A percentile compares a stretch with the other conserved stretches of the same genome.
These are phyloP conservation scores for Tylopilus orsonianus DNA, from an alignment of 1,284 basidiomycete species.

Conservation along the genomic window DNA sequence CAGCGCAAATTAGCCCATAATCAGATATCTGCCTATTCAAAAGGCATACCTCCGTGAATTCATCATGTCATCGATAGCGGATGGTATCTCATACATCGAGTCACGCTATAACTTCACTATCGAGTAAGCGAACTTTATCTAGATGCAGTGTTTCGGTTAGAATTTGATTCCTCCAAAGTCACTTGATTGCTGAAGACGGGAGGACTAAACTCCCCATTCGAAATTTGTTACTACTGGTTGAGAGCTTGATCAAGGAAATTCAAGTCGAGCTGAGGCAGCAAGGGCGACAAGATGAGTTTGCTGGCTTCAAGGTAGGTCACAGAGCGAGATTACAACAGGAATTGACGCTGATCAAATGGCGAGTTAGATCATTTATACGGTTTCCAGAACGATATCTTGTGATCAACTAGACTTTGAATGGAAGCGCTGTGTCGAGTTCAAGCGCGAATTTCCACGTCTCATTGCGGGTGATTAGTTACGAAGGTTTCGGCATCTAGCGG, in stretches of 20 bases:
- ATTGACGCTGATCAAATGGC: slow-evolving; percentile 1
- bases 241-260: slow-evolving; percentile 52
- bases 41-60: slow-evolving; percentile 15
- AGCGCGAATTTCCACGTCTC: slow-evolving; percentile 71
- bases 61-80: slow-evolving; percentile 56
- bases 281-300: slow-evolving; percentile 58
- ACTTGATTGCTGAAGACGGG: slow-evolving; percentile 56
- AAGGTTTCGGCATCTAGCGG: no score
- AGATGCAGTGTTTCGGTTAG: not conserved
- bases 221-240: slow-evolving; percentile 58
- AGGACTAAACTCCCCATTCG: slow-evolving; percentile 55
- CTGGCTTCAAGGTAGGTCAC: slow-evolving; percentile 54
- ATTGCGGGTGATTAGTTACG: slow-evolving; percentile 52
- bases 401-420: slow-evolving; percentile 66
- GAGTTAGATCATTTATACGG: slow-evolving; percentile 66
- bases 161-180: slow-evolving; percentile 26
- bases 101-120: slow-evolving; percentile 62
- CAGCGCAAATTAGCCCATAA: slow-evolving; percentile 17
- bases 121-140: slow-evolving; percentile 42
- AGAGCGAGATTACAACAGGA: not conserved
- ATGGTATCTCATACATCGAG: slow-evolving; percentile 76
- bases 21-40: slow-evolving; percentile 27
- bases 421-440: slow-evolving; percentile 69
- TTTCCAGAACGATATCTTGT: slow-evolving; percentile 53
- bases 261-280: slow-evolving; percentile 50